Evolutionary conservation across 164 flowering plant genomes (phyloP), one percentile per base, ranked within the genome.

Genomic region (Stephania japonica): DNA sequence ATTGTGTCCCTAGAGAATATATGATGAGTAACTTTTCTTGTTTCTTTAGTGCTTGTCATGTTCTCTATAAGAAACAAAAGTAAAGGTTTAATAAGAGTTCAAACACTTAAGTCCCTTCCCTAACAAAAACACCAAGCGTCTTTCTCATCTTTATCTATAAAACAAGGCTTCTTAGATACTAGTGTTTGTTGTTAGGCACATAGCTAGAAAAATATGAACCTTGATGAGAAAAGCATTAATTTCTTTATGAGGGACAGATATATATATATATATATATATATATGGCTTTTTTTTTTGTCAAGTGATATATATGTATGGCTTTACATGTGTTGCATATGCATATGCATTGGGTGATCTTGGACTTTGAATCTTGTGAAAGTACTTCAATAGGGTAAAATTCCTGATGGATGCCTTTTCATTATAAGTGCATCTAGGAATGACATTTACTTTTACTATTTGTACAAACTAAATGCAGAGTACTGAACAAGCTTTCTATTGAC

Each of bases 31-130:
- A 32, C 67, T 67, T 73, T n/a, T 24, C 27, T 16, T 67, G 49
- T 47, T 41, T 67, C 70, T 14, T 73, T 70, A 38, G n/a, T 42
- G 47, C 61, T 63, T 23, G 66, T 63, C 65, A 59, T 56, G 16
- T 44, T 38, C 69, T 67, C 47, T 38, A 41, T 18, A 38, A 67
- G 47, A 38, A 38, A 67, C 21, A 38, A 38, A 14, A 67, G 42
- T 67, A 67, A 41, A 38, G 11, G 8, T 26, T 13, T 5, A 66
- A 13, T 5, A 66, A 13, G 14, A 27, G 16, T 27, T 24, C 26
- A 63, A 24, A 21, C 66, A 63, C 66, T 63, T 63, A 23, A 63
- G 25, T 23, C 66, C 66, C 25, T 63, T 21, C 66, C 11, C 11
- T 23, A 63, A 24, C 27, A 21, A 21, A 23, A 23, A 63, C 66